These are phyloP conservation scores for Phenoliferia sp. DNA, from an alignment of 1,284 basidiomycete species.

Conservation along the genomic window DNA sequence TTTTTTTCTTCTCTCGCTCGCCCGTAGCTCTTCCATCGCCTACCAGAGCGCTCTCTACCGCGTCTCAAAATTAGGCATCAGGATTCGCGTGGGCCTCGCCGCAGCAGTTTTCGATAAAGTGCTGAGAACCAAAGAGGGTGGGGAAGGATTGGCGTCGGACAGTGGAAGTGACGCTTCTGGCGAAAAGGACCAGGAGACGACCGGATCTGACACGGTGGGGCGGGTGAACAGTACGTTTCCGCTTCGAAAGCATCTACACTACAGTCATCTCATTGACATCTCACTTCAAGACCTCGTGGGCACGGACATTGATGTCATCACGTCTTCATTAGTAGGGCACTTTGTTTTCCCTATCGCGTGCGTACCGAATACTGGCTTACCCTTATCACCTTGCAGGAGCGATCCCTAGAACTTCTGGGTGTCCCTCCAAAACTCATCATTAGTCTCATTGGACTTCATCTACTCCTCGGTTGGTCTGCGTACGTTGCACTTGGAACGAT, in stretches of 20 bases:
- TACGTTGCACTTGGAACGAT: slow-evolving; percentile 27
- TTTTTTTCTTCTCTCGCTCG: too few relatives aligned
- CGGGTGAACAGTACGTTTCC: slow-evolving; percentile 21
- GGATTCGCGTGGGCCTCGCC: slow-evolving; percentile 14
- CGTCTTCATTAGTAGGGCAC: slow-evolving; percentile 11
- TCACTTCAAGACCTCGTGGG: slow-evolving; percentile 21
- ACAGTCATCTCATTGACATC: too few relatives aligned
- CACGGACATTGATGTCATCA: slow-evolving; percentile 30
- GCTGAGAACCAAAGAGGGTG: slow-evolving; percentile 25
- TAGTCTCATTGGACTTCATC: slow-evolving; percentile 71
- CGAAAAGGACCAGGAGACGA: neutral
- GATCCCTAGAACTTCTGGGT: slow-evolving; percentile 21
- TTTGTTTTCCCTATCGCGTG: neutral
- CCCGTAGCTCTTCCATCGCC: slow-evolving; percentile 21
- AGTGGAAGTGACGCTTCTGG: neutral
- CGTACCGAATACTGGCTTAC: neutral
- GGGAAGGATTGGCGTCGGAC: slow-evolving; percentile 6
- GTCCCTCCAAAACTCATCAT: slow-evolving; percentile 57
- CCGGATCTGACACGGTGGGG: slow-evolving; percentile 20
- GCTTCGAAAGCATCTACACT: neutral
- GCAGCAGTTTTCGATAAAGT: slow-evolving; percentile 21
- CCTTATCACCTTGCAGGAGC: neutral
- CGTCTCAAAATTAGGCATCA: slow-evolving; percentile 19
- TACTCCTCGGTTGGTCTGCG: slow-evolving; percentile 61
- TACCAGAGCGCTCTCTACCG: slow-evolving; percentile 26